Evolutionary conservation across 805 yeast genomes (phyloP).

Genomic region (Torulaspora maleeae): DNA sequence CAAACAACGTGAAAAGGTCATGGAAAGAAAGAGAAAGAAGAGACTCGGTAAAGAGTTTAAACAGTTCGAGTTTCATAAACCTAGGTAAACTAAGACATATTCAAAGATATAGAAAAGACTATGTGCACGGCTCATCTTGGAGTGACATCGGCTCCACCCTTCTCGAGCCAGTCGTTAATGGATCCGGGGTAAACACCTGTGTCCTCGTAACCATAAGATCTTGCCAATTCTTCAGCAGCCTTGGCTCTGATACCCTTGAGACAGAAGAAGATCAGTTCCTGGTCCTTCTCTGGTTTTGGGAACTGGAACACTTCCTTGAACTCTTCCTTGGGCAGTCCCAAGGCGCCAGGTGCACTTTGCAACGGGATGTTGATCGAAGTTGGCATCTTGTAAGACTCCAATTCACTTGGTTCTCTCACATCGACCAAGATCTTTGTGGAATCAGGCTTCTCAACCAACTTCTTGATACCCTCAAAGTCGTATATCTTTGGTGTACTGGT

Average conservation of each 20-base stretch:
- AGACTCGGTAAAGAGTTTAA: slow-evolving; percentile 75
- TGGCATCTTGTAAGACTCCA: slow-evolving; percentile 69
- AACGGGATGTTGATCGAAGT: slow-evolving; percentile 82
- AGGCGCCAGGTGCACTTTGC: slow-evolving; percentile 88
- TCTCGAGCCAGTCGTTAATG: slow-evolving; percentile 71
- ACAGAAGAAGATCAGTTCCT: slow-evolving; percentile 84
- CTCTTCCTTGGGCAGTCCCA: slow-evolving; percentile 72
- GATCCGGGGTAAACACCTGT: slow-evolving; percentile 87
- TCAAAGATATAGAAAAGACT: neutral
- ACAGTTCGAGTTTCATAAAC: slow-evolving; percentile 41
- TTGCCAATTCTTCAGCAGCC: slow-evolving; percentile 87
- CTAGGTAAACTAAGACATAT: slow-evolving; percentile 13
- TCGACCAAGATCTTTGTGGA: slow-evolving; percentile 64
- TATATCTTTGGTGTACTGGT: slow-evolving; percentile 42
- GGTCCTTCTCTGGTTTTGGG: slow-evolving; percentile 64
- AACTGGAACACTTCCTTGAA: slow-evolving; percentile 79
- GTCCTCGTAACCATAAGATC: slow-evolving; percentile 78
- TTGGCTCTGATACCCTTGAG: slow-evolving; percentile 88
- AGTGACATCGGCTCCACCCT: slow-evolving; percentile 23
- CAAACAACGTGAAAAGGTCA: slow-evolving; percentile 68
- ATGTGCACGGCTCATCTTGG: slow-evolving; percentile 6
- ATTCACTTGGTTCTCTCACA: slow-evolving; percentile 88
- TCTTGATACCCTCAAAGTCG: slow-evolving; percentile 46
- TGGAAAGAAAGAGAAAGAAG: slow-evolving; percentile 85
- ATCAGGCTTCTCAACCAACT: slow-evolving; percentile 45